Base-by-base conservation (phyloP, 805 yeast species). In the Torulaspora delbrueckii region DNA sequence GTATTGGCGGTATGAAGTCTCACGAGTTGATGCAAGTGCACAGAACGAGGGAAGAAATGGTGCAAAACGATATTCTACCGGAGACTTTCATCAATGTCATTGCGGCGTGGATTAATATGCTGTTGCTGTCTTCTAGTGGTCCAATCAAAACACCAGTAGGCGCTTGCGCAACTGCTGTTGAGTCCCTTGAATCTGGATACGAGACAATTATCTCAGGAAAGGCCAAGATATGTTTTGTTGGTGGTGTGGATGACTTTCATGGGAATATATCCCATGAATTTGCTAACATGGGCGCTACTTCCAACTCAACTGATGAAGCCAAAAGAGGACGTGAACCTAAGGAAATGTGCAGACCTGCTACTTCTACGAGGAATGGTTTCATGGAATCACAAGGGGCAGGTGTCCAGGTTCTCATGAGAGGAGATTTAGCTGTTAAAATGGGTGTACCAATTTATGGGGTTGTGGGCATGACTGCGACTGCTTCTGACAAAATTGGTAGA, bases 341-440 rank as follows among this genome's bases (percentile, higher is more conserved):
- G 38, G 96, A 87, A 69, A 87, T 87, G 95, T 86, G 95, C 23
- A 81, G 96, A 65, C 96, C 96, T 42, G 75, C 95, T 48, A 85
- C 96, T 45, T 81, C 93, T 38, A 74, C 90, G 23, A 81, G 96
- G 71, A 73, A 79, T 55, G 96, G 96, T 47, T 87, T 87, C 73
- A 86, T 86, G 95, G 96, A 87, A 74, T 79, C 95, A 22, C 96
- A 87, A 66, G 96, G 96, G 70, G 78, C 95, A 34, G 96, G 96
- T 75, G 82, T 83, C 53, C 93, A 87, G 73, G 79, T 87, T 47
- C 73, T 87, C 48, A 87, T 88, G 95, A 77, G 82, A 48, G 96
- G 91, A 37, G 84, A 82, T 51, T 72, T 87, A 51, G 96, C 96
- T 16, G 59, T 87, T 50, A 76, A 79, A 61, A 87, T 87, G 96